Evolutionary conservation across 2,329 filamentous ascomycete species (phyloP).

Genomic region (Colletotrichum brevisporum): DNA sequence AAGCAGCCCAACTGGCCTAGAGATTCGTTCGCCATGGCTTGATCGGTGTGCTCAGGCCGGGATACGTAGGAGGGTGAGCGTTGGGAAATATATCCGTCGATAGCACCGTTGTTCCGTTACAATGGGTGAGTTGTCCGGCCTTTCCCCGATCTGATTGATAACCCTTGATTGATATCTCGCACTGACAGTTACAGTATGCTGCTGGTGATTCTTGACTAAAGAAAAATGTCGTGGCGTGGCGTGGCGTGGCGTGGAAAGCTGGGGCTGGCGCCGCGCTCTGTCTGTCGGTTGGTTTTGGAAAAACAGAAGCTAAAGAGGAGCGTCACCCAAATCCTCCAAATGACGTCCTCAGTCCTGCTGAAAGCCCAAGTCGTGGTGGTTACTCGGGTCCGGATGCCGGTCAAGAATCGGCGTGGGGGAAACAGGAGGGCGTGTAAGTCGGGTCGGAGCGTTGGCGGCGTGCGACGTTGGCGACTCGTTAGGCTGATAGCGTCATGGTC

Average conservation of each 20-base stretch:
- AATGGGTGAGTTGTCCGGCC: background rate
- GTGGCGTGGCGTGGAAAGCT: constrained; percentile 1
- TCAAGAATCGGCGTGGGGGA: background rate
- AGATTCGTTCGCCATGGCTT: constrained; percentile 24
- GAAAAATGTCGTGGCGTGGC: background rate
- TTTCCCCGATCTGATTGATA: background rate
- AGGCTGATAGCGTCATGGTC: constrained; percentile 35
- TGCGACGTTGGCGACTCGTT: constrained; percentile 18
- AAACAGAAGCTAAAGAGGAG: background rate
- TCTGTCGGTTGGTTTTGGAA: background rate
- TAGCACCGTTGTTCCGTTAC: background rate
- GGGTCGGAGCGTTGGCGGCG: constrained; percentile 9
- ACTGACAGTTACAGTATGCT: constrained; percentile 8
- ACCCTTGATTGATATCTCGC: constrained; percentile 5
- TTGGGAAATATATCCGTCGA: background rate
- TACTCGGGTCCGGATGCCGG: constrained; percentile 4
- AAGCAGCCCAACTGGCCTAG: constrained; percentile 62
- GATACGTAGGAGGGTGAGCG: background rate
- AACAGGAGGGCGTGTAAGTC: constrained; percentile 17
- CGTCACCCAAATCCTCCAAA: constrained; percentile 12
- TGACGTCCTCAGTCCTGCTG: constrained; percentile 35
- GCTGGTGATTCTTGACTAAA: background rate
- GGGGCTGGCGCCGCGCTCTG: background rate
- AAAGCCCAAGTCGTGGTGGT: constrained; percentile 17
- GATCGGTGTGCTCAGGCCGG: background rate